These are phyloP conservation scores for Elaeis oleifera DNA, from an alignment of 202 grass and related monocot species.

Conservation along the genomic window DNA sequence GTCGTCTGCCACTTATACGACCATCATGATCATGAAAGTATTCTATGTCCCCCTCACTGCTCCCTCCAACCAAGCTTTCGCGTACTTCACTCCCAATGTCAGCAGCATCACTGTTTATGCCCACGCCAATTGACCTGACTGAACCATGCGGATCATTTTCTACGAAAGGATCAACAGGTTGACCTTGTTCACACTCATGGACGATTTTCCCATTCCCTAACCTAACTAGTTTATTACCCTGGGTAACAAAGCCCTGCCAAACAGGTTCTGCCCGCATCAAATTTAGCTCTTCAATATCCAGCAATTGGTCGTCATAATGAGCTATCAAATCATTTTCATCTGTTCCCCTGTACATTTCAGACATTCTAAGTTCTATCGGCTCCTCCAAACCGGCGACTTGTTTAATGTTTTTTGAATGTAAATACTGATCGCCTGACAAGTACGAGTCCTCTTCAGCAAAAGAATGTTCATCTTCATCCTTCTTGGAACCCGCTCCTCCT, in stretches of 20 bases:
- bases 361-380: slow-evolving; percentile 45
- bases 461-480: slow-evolving; percentile 81
- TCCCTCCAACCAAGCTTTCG: slow-evolving; percentile 95
- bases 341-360: slow-evolving; percentile 16
- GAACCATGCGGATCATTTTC: slow-evolving; percentile 98
- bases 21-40: slow-evolving; percentile 64
- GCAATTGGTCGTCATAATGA: slow-evolving; percentile 64
- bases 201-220: slow-evolving; percentile 67
- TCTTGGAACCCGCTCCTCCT: slow-evolving; percentile 37
- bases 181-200: slow-evolving; percentile 37
- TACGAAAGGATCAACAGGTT: slow-evolving; percentile 69
- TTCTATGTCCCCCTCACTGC: slow-evolving; percentile 91
- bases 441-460: slow-evolving; percentile 92
- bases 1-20: slow-evolving; percentile 44
- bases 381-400: slow-evolving; percentile 35
- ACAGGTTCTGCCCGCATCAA: slow-evolving; percentile 94
- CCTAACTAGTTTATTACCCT: slow-evolving; percentile 72
- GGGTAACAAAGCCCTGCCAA: slow-evolving; percentile 92
- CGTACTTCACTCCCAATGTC: slow-evolving; percentile 95
- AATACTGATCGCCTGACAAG: slow-evolving; percentile 84
- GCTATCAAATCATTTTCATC: slow-evolving; percentile 75
- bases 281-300: slow-evolving; percentile 90
- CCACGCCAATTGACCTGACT: slow-evolving; percentile 93
- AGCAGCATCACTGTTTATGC: slow-evolving; percentile 91
- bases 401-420: slow-evolving; percentile 49